A percentile compares a stretch with the other conserved stretches of the same genome.
Evolutionary conservation across 2,329 filamentous ascomycete species (phyloP).

Genomic region (Trichoderma sp.): DNA sequence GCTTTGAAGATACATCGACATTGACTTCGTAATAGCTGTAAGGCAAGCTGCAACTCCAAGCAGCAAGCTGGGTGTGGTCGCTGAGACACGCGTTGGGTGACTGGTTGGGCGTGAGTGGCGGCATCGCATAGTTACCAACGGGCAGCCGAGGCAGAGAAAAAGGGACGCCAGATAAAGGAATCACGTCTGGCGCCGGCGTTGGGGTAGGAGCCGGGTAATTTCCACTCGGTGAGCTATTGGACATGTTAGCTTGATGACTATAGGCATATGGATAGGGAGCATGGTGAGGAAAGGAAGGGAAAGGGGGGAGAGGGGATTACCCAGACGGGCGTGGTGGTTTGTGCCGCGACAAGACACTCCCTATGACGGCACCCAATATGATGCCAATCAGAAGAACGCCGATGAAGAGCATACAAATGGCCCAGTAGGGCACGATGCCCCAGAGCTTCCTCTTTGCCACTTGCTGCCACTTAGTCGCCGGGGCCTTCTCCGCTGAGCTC

Average conservation of each 20-base stretch:
- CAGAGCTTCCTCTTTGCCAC: constrained; percentile 58
- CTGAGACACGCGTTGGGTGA: constrained; percentile 60
- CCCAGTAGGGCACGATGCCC: constrained; percentile 65
- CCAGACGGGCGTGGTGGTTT: neutral
- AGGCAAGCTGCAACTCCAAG: constrained; percentile 65
- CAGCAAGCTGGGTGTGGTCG: constrained; percentile 55
- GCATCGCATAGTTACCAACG: constrained; percentile 59
- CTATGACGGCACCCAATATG: constrained; percentile 58
- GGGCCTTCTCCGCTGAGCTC: constrained; percentile 51
- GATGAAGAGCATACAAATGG: constrained; percentile 53
- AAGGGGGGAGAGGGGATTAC: neutral
- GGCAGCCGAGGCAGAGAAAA: constrained; percentile 55
- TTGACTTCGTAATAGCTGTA: constrained; percentile 50
- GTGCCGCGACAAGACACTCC: constrained; percentile 33
- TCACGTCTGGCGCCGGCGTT: constrained; percentile 51
- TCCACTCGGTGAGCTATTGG: constrained; percentile 22
- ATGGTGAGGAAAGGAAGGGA: neutral
- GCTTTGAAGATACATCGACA: constrained; percentile 39
- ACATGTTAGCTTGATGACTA: neutral
- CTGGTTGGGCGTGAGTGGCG: constrained; percentile 53
- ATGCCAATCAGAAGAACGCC: constrained; percentile 56
- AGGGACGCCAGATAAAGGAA: constrained; percentile 54
- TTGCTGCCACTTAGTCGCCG: constrained; percentile 54
- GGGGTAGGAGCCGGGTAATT: constrained; percentile 34
- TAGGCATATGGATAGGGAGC: neutral